Evolutionary conservation across 2,329 filamentous ascomycete genomes (phyloP).

Genomic region (Venturia asperata): DNA sequence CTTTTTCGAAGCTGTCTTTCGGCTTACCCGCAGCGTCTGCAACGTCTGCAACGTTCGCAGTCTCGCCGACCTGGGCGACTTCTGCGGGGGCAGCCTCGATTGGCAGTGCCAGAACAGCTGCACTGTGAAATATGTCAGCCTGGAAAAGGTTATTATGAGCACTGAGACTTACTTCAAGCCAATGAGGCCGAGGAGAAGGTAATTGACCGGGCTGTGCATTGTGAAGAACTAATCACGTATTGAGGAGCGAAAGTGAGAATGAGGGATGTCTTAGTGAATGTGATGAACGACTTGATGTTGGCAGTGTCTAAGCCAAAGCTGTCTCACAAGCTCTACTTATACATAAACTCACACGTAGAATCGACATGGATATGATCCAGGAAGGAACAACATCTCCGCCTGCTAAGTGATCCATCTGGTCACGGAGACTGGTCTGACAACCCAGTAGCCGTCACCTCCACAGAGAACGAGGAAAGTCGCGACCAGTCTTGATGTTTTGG

Average conservation of each 20-base stretch:
- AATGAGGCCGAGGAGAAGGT: neutral
- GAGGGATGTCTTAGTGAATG: neutral
- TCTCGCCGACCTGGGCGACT: neutral
- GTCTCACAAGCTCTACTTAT: neutral
- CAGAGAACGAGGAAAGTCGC: neutral
- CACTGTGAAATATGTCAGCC: neutral
- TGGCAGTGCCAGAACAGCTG: neutral
- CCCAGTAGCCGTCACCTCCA: neutral
- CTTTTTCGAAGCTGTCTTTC: no score
- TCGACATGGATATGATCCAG: neutral
- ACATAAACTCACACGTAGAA: neutral
- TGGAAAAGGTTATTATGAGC: neutral
- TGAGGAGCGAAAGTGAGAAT: neutral
- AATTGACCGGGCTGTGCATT: neutral
- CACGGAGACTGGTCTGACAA: neutral
- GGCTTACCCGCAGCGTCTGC: neutral
- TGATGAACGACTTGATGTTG: slow-evolving; percentile 2
- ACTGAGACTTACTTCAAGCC: neutral
- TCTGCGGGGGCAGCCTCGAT: neutral
- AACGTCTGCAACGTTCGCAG: neutral
- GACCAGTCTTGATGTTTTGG: neutral
- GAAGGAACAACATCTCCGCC: neutral
- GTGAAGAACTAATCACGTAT: neutral
- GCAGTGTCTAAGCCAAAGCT: neutral
- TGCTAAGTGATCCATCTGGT: neutral